These are phyloP conservation scores for Colletotrichum tabaci DNA, from an alignment of 2,329 filamentous ascomycete genomes.

Conservation along the genomic window DNA sequence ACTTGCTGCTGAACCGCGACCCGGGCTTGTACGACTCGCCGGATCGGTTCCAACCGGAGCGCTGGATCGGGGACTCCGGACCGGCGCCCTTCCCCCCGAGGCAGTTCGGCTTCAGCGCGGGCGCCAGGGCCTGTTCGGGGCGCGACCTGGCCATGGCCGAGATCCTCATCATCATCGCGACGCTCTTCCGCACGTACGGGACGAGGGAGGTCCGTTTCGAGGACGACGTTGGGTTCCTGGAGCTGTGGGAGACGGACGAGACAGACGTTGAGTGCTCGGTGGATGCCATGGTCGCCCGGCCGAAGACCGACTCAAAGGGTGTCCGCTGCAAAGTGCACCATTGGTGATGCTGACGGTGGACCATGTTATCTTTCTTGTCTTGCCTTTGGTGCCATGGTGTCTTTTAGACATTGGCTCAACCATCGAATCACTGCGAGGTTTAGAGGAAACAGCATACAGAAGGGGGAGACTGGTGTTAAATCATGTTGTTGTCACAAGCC, in stretches of 20 bases:
- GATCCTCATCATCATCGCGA: too few relatives aligned
- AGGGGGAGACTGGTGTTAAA: too few relatives aligned
- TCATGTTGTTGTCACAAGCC: too few relatives aligned
- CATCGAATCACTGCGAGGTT: too few relatives aligned
- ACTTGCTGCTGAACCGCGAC: conserved; percentile 44
- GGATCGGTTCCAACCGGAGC: conserved; percentile 47
- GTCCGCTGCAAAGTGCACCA: conserved; percentile 24
- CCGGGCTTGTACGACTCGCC: conserved; percentile 45
- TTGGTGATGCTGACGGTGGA: background rate
- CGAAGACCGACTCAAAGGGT: conserved; percentile 30
- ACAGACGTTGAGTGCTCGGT: conserved; percentile 9
- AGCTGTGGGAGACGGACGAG: conserved; percentile 11
- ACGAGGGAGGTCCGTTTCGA: background rate
- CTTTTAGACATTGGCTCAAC: too few relatives aligned
- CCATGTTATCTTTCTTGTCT: too few relatives aligned
- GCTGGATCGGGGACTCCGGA: conserved; percentile 43
- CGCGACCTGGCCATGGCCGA: too few relatives aligned
- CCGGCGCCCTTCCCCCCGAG: too few relatives aligned
- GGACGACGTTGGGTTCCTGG: conserved; percentile 7
- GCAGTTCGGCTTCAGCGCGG: too few relatives aligned
- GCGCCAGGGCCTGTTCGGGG: too few relatives aligned
- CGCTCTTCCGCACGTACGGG: background rate
- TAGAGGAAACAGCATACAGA: too few relatives aligned
- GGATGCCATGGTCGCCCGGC: background rate
- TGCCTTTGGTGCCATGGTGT: too few relatives aligned